Evolutionary conservation across 2,329 filamentous ascomycete genomes (phyloP).

Genomic region (Xylariaceae sp.): DNA sequence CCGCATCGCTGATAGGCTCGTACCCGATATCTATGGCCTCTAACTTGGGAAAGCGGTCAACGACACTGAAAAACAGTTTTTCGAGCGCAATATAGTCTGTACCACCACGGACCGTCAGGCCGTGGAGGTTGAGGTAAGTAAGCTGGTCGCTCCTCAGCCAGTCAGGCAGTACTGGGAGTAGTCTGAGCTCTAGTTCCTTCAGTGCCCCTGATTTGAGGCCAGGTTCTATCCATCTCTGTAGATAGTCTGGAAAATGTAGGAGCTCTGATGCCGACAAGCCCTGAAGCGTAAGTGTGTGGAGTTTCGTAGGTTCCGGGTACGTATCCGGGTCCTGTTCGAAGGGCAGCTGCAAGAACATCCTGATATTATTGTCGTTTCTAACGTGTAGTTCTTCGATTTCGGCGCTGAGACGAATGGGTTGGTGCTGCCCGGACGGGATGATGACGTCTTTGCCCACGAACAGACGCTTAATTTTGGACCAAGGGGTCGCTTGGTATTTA

Average conservation of each 20-base stretch:
- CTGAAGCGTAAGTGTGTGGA: conserved; percentile 29
- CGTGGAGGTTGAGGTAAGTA: conserved; percentile 42
- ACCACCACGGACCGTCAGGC: conserved; percentile 61
- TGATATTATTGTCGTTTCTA: conserved; percentile 2
- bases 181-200: conserved; percentile 29
- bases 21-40: conserved; percentile 32
- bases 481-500: conserved; percentile 16
- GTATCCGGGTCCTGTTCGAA: background rate
- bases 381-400: conserved; percentile 24
- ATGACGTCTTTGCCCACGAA: conserved; percentile 9
- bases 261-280: background rate
- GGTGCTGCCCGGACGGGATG: background rate
- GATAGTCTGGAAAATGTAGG: background rate
- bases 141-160: conserved; percentile 37
- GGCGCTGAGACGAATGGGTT: background rate
- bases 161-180: conserved; percentile 14
- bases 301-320: conserved; percentile 12
- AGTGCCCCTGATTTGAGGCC: conserved; percentile 34
- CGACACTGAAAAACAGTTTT: conserved; percentile 22
- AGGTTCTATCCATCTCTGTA: conserved; percentile 26
- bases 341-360: background rate
- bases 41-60: conserved; percentile 36
- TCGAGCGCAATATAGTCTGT: conserved; percentile 21
- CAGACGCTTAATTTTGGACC: conserved; percentile 22
- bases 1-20: conserved; percentile 28